These are phyloP conservation scores for Diaporthe sp. DNA, from an alignment of 2,329 filamentous ascomycete genomes.

Conservation along the genomic window DNA sequence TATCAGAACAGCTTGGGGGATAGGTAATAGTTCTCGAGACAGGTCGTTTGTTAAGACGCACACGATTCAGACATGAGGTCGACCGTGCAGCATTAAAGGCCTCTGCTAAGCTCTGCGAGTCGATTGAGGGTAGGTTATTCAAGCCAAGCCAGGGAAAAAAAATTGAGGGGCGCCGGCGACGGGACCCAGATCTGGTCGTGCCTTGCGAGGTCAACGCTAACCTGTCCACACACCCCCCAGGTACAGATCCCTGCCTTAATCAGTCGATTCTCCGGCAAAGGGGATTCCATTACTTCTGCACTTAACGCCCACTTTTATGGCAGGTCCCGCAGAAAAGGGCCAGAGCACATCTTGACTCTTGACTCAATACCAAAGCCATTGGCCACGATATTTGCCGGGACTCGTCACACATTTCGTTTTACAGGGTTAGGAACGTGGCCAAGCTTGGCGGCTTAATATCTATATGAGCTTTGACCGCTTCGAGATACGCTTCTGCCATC, in stretches of 20 bases:
- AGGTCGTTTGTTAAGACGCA: neutral
- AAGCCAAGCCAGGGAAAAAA: conserved; percentile 14
- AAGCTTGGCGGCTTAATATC: neutral
- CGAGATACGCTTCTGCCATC: conserved; percentile 22
- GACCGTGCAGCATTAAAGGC: no score
- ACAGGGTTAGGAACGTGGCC: conserved; percentile 16
- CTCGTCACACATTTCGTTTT: conserved; percentile 27
- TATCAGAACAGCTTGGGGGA: neutral
- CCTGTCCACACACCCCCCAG: neutral
- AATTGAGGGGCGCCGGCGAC: conserved; percentile 1
- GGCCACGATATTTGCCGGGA: conserved; percentile 11
- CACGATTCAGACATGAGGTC: neutral
- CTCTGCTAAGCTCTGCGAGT: neutral
- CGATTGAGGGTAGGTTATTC: neutral
- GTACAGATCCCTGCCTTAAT: conserved; percentile 12
- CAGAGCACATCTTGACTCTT: conserved; percentile 16
- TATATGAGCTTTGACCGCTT: conserved; percentile 7
- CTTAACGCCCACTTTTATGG: neutral
- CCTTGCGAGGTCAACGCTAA: conserved; percentile 13
- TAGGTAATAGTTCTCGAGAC: neutral
- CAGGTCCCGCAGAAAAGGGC: neutral
- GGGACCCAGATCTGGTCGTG: conserved; percentile 26
- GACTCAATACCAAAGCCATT: conserved; percentile 8
- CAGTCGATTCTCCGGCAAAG: neutral
- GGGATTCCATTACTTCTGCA: neutral